Evolutionary conservation across 2,329 filamentous ascomycete genomes (phyloP), one percentile per base, ranked within the genome.

Genomic region (Aspergillus viridinutans): DNA sequence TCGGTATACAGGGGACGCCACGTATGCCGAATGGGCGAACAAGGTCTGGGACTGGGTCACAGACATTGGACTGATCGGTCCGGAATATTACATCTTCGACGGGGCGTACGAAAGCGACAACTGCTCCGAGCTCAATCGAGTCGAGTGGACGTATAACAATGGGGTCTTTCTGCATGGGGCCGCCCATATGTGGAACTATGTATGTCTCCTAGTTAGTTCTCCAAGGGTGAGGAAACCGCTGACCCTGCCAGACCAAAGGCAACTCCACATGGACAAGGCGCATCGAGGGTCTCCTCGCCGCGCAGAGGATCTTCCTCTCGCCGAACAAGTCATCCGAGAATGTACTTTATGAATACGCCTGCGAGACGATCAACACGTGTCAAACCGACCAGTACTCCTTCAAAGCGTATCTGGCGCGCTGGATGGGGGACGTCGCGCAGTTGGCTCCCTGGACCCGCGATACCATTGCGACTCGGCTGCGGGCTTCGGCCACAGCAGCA

Each of bases 391-490:
- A 87, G 70, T 80, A 78, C 53, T 82, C 81, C 2, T 88, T 88
- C 79, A 88, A 88, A 72, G 84, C 83, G 12, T 87, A 86, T 65
- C 76, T 88, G 7, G 74, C 81, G 0, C 82, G 85, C 47, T 88
- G 84, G 79, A 76, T 80, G 72, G 83, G 81, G 9, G 76, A 80
- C 7, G 80, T 83, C 2, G 79, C 78, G 0, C 80, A 85, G 61
- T 73, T 86, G 57, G 84, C 83, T 0, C 84, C 85, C 0, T 85
- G 79, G 64, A 83, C 82, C 2, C 71, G 74, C 60, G 70, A 79
- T 35, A 66, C 69, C 9, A 76, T 88, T 57, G 74, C 81, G 65
- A 77, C 81, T 0, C 75, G 79, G n/a, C 72, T 88, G 2, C 72
- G 75, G 50, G 72, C 77, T 2, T 83, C 81, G 3, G 85, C 84